Conservation (phyloP, 179 eudicot genomes). For the Dionaea muscipula region DNA sequence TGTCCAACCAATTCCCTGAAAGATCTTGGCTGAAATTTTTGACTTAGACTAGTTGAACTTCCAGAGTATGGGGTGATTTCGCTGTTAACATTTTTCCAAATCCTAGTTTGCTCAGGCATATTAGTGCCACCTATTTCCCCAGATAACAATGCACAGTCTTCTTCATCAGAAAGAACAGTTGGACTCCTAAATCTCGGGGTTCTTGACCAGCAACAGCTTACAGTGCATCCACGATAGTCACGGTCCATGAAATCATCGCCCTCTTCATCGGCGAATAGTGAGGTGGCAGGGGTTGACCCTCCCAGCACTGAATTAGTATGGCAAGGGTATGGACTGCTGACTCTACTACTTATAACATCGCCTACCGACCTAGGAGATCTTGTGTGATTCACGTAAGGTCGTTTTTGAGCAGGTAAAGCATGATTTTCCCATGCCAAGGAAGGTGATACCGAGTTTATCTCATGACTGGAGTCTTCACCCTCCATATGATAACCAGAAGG, state of each 20-base stretch:
- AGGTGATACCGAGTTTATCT: slow-evolving; percentile 23
- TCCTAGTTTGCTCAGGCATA: slow-evolving; percentile 27
- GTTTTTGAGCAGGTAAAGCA: slow-evolving; percentile 18
- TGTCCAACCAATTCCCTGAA: slow-evolving; percentile 75
- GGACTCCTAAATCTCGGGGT: slow-evolving; percentile 46
- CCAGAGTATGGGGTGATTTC: slow-evolving; percentile 31
- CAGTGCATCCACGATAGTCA: slow-evolving; percentile 52
- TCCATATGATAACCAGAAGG: slow-evolving; percentile 33
- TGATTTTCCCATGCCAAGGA: slow-evolving; percentile 18
- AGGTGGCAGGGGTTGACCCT: slow-evolving; percentile 30
- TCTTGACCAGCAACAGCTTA: slow-evolving; percentile 78
- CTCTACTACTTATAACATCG: slow-evolving; percentile 49
- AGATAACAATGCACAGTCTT: slow-evolving; percentile 56
- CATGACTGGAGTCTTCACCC: slow-evolving; percentile 54
- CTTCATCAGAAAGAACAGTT: slow-evolving; percentile 34
- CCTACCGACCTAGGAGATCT: slow-evolving; percentile 40
- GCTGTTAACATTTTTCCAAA: slow-evolving; percentile 29
- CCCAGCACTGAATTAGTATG: slow-evolving; percentile 26
- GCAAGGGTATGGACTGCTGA: slow-evolving; percentile 55
- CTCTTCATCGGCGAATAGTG: slow-evolving; percentile 41
- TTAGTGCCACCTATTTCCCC: slow-evolving; percentile 31
- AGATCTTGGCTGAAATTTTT: slow-evolving; percentile 68
- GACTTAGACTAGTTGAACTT: slow-evolving; percentile 60
- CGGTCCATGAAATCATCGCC: slow-evolving; percentile 35
- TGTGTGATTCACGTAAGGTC: slow-evolving; percentile 17